Evolutionary conservation across 805 yeast genomes (phyloP), one percentile per base, ranked within the genome.

Genomic region (Yamadazyma takamatsuzukensis): DNA sequence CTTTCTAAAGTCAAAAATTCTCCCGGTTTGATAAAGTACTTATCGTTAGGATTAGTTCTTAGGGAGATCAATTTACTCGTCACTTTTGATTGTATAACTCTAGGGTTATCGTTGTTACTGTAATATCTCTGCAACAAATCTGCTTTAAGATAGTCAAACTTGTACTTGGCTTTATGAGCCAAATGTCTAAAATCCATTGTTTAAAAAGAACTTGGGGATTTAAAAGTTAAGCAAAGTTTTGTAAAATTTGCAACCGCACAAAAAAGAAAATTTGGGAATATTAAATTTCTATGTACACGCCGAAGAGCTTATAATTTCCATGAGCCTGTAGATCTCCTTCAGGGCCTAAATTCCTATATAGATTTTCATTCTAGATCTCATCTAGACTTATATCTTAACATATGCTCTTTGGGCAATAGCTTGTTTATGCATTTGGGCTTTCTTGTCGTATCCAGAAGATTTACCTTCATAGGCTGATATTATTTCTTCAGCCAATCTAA

Each of bases 361-460:
- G n/a, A n/a, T n/a, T n/a, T n/a, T n/a, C n/a, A n/a, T n/a, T n/a
- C n/a, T n/a, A n/a, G n/a, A n/a, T n/a, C n/a, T n/a, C n/a, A n/a
- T n/a, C n/a, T n/a, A n/a, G n/a, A n/a, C n/a, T 40, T 43, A 58
- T 37, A 59, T 40, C 49, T 66, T 74, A 44, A 83, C 70, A 56
- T 78, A 84, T 32, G 96, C 80, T 76, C 97, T 82, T 63, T 86
- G 88, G 29, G 87, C 78, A 55, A 88, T 79, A 27, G 97, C 96
- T 39, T 76, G 66, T 63, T 81, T 86, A 62, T 90, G 97, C 70
- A 84, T 76, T 51, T 76, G 80, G 33, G 77, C 74, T 61, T 81
- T 78, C 68, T 84, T 88, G 43, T 87, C 97, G 59, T 77, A 84
- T 15, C 93, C 88, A 21, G 88, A 70, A 25, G 90, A 77, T 50